These are phyloP conservation scores for Trichoderma reesei DNA, from an alignment of 495 filamentous ascomycete species.

Conservation along the genomic window DNA sequence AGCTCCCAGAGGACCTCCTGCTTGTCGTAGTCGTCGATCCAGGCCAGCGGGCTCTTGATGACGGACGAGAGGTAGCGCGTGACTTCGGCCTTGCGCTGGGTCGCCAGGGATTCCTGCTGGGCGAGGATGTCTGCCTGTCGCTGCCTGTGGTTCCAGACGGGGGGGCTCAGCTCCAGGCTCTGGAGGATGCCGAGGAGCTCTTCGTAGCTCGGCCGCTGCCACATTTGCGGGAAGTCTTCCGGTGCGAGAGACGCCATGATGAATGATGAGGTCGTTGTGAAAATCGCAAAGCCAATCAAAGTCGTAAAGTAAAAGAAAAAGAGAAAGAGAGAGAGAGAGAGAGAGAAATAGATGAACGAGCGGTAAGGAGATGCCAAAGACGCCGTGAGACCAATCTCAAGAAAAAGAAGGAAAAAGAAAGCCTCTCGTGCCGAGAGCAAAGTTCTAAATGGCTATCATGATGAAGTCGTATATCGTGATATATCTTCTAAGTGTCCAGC, in stretches of 20 bases:
- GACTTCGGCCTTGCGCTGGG: conserved; percentile 28
- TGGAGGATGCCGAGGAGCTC: conserved; percentile 29
- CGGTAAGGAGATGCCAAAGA: neutral
- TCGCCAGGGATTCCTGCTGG: conserved; percentile 20
- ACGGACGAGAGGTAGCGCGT: conserved; percentile 62
- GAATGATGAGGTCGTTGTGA: too few species aligned
- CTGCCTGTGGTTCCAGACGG: conserved; percentile 27
- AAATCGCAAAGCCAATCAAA: neutral
- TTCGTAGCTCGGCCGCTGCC: conserved; percentile 34
- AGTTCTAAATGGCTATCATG: conserved; percentile 1
- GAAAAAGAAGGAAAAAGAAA: neutral
- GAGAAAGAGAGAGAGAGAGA: neutral
- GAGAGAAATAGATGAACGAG: too few species aligned
- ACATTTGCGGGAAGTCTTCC: conserved; percentile 31
- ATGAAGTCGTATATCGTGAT: neutral
- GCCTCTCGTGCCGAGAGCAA: neutral
- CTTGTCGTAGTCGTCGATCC: conserved; percentile 63
- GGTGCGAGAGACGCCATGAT: neutral
- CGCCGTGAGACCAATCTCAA: neutral
- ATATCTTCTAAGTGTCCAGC: neutral
- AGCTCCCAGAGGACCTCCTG: conserved; percentile 70
- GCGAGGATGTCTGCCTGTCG: conserved; percentile 24
- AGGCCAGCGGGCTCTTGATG: conserved; percentile 60
- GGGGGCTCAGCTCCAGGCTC: conserved; percentile 31
- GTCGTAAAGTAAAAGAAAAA: neutral